phyloP scores from a whole-genome alignment of 1,139 yeast genomes.

The Suhomyces coccinellae region DNA sequence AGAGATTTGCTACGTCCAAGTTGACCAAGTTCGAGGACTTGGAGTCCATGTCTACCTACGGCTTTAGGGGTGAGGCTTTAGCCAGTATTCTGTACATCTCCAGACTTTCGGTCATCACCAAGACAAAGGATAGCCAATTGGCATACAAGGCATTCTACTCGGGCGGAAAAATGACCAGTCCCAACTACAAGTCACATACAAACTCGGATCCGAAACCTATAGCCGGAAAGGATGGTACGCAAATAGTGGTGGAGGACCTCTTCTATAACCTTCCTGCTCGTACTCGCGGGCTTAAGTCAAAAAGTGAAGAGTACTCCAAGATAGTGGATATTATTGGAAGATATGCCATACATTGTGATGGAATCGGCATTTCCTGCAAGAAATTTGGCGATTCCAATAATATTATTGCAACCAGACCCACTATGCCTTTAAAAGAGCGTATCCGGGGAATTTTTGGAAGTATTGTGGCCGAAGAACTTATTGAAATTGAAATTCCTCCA shows the following conservation, averaged over 20 bases:
- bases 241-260: slow-evolving; percentile 79
- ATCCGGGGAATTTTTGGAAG: slow-evolving; percentile 76
- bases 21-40: slow-evolving; percentile 51
- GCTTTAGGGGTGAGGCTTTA: slow-evolving; percentile 63
- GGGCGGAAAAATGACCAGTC: slow-evolving; percentile 58
- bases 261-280: slow-evolving; percentile 89
- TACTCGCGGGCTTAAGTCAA: slow-evolving; percentile 60
- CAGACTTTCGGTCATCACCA: slow-evolving; percentile 75
- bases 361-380: slow-evolving; percentile 78
- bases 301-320: slow-evolving; percentile 72
- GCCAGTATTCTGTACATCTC: slow-evolving; percentile 64
- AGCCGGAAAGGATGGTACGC: slow-evolving; percentile 91
- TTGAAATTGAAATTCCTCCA: slow-evolving; percentile 38
- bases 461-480: slow-evolving; percentile 62
- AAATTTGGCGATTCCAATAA: slow-evolving; percentile 67
- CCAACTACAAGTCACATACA: slow-evolving; percentile 30
- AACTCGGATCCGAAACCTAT: slow-evolving; percentile 60
- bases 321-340: slow-evolving; percentile 82
- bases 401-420: slow-evolving; percentile 54
- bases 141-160: slow-evolving; percentile 69
- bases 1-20: slow-evolving; percentile 60
- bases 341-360: slow-evolving; percentile 73
- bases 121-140: slow-evolving; percentile 56
- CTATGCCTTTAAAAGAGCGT: slow-evolving; percentile 56
- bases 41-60: slow-evolving; percentile 50